Base-by-base conservation (phyloP, 2,329 filamentous ascomycete genomes). In the Podosphaera fusca region DNA sequence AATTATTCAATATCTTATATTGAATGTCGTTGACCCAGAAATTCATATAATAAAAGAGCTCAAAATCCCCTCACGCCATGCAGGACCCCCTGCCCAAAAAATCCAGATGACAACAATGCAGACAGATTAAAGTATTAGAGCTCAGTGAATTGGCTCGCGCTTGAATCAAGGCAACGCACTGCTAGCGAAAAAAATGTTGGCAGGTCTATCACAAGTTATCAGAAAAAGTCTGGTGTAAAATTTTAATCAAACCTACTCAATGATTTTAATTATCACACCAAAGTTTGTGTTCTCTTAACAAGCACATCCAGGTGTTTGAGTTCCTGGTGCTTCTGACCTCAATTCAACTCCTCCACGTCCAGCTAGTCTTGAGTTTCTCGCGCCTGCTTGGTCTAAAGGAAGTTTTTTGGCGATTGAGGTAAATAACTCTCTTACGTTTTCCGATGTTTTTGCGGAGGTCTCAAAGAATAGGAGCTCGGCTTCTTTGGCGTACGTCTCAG, bases 331-430 rank as follows among this genome's bases (percentile, higher is more conserved):
- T 57, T 69, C 68, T 14, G 67, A 64, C 58, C 81, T 75, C 61
- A 86, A 71, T 68, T 85, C 81, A 42, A 86, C 82, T 21, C 21
- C 21, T 56, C 82, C 82, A 58, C 69, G 63, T 63, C 77, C 75
- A 61, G 76, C 78, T 58, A 78, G 72, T 64, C 89, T 78, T 67
- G 89, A 76, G 69, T 89, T 89, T 69, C 90, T 81, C 61, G 90
- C 87, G n/a, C 89, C 90, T 55, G 82, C 89, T 72, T 96, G 92
- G 68, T 98, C 92, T 64, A 96, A 82, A 36, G 92, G 92, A 62
- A 98, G 77, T 73, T 95, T 96, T 82, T 90, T 95, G 60, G 92
- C 92, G 68, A 98, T 96, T 58, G 88, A 88, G 47, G 90, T 95
- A 72, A 98, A 98, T 56, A 98, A 77, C 64, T 96, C 92, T 66